phyloP scores from a whole-genome alignment of 345 rosid genomes.

The Noccaea bulbosa region DNA sequence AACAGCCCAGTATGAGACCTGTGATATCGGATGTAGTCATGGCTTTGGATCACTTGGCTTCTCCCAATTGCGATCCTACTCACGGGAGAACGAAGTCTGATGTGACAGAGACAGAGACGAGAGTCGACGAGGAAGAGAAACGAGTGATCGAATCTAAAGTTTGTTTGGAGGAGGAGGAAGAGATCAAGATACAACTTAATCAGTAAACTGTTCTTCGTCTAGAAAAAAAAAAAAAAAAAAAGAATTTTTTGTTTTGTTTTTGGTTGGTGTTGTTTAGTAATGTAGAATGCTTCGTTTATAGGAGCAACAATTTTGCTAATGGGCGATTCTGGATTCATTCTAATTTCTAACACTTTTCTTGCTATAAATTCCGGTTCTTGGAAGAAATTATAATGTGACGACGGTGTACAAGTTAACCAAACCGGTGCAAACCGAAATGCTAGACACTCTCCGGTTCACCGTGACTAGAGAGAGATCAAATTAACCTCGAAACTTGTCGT shows the following conservation, averaged over 20 bases:
- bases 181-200: slow-evolving; percentile 27
- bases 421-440: slow-evolving; percentile 10
- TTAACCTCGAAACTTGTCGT: background rate
- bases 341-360: background rate
- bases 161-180: slow-evolving; percentile 30
- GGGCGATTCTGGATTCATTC: background rate
- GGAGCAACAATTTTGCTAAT: slow-evolving; percentile 38
- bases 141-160: slow-evolving; percentile 7
- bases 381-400: background rate
- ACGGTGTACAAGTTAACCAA: background rate
- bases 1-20: slow-evolving; percentile 78
- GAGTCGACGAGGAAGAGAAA: slow-evolving; percentile 8
- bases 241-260: background rate
- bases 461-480: background rate
- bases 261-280: background rate
- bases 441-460: slow-evolving; percentile 2
- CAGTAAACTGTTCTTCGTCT: slow-evolving; percentile 3
- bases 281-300: slow-evolving; percentile 27
- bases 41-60: slow-evolving; percentile 79
- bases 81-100: slow-evolving; percentile 19
- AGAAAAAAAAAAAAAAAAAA: background rate
- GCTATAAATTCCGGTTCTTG: background rate
- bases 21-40: slow-evolving; percentile 68
- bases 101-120: slow-evolving; percentile 1
- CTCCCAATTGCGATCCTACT: slow-evolving; percentile 49